Conservation (phyloP, 768 basidiomycete species). For the Trametes cubensis region DNA sequence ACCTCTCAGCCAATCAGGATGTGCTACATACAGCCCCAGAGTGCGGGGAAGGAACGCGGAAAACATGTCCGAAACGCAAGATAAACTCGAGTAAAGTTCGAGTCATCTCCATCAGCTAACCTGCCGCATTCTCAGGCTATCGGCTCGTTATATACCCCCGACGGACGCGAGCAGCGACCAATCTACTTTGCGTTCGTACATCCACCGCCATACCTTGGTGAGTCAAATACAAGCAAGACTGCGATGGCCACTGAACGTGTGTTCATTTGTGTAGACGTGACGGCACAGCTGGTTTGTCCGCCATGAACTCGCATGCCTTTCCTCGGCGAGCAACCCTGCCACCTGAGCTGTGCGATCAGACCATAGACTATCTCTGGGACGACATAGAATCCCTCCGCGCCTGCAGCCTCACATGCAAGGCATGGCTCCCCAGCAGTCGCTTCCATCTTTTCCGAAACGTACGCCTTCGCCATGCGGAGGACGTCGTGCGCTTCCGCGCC, state of each 20-base stretch:
- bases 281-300: background rate
- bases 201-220: background rate
- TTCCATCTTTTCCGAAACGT: slow-evolving; percentile 34
- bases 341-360: slow-evolving; percentile 33
- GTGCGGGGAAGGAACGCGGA: slow-evolving; percentile 7
- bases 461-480: slow-evolving; percentile 26
- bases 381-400: slow-evolving; percentile 30
- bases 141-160: slow-evolving; percentile 11
- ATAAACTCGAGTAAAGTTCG: slow-evolving; percentile 6
- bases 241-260: too few relatives aligned
- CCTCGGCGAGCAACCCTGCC: slow-evolving; percentile 25
- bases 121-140: slow-evolving; percentile 14
- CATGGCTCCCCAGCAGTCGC: slow-evolving; percentile 30
- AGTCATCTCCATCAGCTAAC: slow-evolving; percentile 11
- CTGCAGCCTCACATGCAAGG: slow-evolving; percentile 31
- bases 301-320: background rate
- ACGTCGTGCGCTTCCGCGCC: slow-evolving; percentile 24
- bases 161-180: background rate
- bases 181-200: background rate
- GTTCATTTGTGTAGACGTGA: background rate
- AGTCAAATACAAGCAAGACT: background rate
- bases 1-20: slow-evolving; percentile 7
- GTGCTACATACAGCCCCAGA: slow-evolving; percentile 2
- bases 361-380: slow-evolving; percentile 35
- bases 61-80: slow-evolving; percentile 8